Evolutionary conservation across 1,139 yeast species (phyloP).

Genomic region (Schwanniomyces etchellsii): DNA sequence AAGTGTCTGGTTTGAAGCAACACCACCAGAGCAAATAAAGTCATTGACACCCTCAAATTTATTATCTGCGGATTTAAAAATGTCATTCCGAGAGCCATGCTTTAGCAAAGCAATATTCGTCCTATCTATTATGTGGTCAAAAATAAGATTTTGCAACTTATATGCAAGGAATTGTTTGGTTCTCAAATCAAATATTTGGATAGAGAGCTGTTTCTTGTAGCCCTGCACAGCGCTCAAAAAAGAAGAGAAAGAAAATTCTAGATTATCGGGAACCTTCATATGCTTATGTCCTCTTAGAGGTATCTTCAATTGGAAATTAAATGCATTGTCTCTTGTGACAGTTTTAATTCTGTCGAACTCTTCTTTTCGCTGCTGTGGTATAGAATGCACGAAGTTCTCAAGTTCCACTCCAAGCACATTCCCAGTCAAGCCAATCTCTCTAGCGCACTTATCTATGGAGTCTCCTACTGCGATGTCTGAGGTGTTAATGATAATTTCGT

Average conservation of each 20-base stretch:
- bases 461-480: conserved; percentile 92
- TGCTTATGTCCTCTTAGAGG: conserved; percentile 33
- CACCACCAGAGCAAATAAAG: conserved; percentile 90
- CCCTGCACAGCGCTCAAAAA: conserved; percentile 55
- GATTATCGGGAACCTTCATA: conserved; percentile 20
- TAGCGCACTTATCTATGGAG: conserved; percentile 86
- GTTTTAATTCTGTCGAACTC: conserved; percentile 18
- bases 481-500: conserved; percentile 69
- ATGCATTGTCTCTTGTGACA: conserved; percentile 19
- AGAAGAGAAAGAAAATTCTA: conserved; percentile 73
- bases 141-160: conserved; percentile 59
- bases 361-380: conserved; percentile 15
- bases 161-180: conserved; percentile 46
- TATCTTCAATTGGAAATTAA: conserved; percentile 20
- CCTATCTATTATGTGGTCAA: conserved; percentile 66
- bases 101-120: conserved; percentile 46
- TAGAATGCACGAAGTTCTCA: conserved; percentile 48
- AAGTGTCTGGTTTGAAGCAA: conserved; percentile 67
- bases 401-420: conserved; percentile 82
- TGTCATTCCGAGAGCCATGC: conserved; percentile 13
- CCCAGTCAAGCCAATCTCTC: conserved; percentile 75
- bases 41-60: conserved; percentile 41
- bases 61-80: conserved; percentile 18
- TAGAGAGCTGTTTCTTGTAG: conserved; percentile 11
- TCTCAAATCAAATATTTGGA: conserved; percentile 13